Evolutionary conservation across 306 rosid genomes (phyloP).

Genomic region (Citrullus colocynthis): DNA sequence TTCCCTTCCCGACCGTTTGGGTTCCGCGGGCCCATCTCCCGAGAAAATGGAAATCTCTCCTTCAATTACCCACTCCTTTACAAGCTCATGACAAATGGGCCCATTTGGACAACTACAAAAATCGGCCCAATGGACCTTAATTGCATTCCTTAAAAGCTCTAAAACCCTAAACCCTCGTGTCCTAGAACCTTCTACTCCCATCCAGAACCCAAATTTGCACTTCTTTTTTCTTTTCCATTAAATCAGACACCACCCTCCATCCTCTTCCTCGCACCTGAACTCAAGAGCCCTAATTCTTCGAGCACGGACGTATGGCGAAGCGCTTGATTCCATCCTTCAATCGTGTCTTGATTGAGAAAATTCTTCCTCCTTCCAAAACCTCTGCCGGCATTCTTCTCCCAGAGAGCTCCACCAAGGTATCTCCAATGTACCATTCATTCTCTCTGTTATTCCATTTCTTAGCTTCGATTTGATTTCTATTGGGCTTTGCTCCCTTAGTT

Average conservation of each 20-base stretch:
- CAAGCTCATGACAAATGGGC: not conserved
- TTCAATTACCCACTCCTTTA: no score
- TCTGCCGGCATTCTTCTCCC: slow-evolving; percentile 76
- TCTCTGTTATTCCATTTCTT: not conserved
- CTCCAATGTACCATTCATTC: not conserved
- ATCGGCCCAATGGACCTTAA: not conserved
- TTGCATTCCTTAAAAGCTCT: not conserved
- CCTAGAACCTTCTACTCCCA: slow-evolving; percentile 50
- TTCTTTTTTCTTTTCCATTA: not conserved
- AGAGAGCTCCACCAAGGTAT: slow-evolving; percentile 66
- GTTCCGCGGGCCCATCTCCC: no score
- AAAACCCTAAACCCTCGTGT: slow-evolving; percentile 12
- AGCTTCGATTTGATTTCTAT: not conserved
- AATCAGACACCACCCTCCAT: not conserved
- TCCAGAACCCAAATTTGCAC: slow-evolving; percentile 14
- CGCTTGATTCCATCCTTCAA: slow-evolving; percentile 69
- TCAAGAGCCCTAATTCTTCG: no score
- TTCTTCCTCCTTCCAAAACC: slow-evolving; percentile 72
- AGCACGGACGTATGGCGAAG: slow-evolving; percentile 32
- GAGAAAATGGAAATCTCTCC: no score
- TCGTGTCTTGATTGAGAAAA: slow-evolving; percentile 73
- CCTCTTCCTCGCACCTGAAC: no score
- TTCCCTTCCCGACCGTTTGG: no score
- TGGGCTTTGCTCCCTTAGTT: slow-evolving; percentile 25
- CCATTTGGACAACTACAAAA: not conserved